Conservation (phyloP, 83 land plant species). For the Picea engelmannii region DNA sequence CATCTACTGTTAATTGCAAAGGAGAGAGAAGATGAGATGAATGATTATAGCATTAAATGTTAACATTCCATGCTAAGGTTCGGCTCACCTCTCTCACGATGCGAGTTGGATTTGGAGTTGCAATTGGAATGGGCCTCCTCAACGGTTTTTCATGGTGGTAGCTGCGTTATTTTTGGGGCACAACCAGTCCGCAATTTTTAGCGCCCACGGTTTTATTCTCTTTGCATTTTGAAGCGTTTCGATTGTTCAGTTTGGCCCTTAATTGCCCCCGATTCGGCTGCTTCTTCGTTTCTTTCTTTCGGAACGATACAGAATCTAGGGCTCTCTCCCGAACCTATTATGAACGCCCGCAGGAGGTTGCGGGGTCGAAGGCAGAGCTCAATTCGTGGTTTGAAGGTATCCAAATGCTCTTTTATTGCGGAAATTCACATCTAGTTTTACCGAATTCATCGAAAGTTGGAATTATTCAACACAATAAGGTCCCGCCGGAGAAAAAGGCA, state of each 20-base stretch:
- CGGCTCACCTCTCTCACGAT: not conserved
- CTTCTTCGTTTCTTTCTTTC: not conserved
- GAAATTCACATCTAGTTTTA: not conserved
- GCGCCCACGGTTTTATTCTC: not conserved
- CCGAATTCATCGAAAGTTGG: not conserved
- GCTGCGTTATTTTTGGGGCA: not conserved
- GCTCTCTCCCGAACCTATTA: not conserved
- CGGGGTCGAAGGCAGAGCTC: not conserved
- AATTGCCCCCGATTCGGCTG: not conserved
- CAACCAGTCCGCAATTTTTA: not conserved
- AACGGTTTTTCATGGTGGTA: not conserved
- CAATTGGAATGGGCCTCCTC: not conserved
- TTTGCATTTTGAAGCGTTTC: not conserved
- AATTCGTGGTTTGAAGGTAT: not conserved
- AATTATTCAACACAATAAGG: not conserved
- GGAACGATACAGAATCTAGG: not conserved
- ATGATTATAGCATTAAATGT: too few relatives aligned
- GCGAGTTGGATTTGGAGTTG: not conserved
- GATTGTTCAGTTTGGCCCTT: not conserved
- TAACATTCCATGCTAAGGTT: constrained; percentile 10
- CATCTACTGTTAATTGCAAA: not conserved
- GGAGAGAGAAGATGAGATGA: not conserved
- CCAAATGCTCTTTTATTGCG: not conserved
- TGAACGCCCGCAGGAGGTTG: not conserved
- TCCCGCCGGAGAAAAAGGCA: constrained; percentile 8